Conservation (phyloP, 2,329 filamentous ascomycete genomes). For the Beauveria pseudobassiana region DNA sequence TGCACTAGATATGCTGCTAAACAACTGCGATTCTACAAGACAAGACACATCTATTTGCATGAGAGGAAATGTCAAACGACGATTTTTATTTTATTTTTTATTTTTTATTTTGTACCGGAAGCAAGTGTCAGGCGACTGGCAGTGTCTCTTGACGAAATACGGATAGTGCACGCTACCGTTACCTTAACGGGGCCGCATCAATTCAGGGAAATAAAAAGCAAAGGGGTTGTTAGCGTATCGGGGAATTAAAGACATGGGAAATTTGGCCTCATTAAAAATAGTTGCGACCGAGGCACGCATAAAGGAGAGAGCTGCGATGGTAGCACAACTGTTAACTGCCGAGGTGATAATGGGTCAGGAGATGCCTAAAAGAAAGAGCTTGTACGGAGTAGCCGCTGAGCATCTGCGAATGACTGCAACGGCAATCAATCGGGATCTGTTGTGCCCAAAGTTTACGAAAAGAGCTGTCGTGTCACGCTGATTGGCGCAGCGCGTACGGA, state of each 20-base stretch:
- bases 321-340: slow-evolving; percentile 1
- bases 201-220: not conserved
- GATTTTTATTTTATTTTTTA: not conserved
- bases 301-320: not conserved
- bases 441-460: not conserved
- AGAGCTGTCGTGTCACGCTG: not conserved
- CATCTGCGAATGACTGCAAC: not conserved
- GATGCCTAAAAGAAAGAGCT: not conserved
- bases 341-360: not conserved
- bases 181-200: not conserved
- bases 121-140: not conserved
- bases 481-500: not conserved
- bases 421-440: not conserved
- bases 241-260: slow-evolving; percentile 7
- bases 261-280: not conserved
- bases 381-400: not conserved
- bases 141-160: not conserved
- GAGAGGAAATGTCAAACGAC: not conserved
- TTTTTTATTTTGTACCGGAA: not conserved
- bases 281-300: too few species aligned
- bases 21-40: not conserved
- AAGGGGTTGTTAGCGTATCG: not conserved
- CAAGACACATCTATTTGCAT: too few species aligned
- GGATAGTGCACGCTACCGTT: not conserved
- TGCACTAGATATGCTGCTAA: not conserved